These are phyloP conservation scores for Styphnolobium japonicum DNA, from an alignment of 306 rosid species.

Conservation along the genomic window DNA sequence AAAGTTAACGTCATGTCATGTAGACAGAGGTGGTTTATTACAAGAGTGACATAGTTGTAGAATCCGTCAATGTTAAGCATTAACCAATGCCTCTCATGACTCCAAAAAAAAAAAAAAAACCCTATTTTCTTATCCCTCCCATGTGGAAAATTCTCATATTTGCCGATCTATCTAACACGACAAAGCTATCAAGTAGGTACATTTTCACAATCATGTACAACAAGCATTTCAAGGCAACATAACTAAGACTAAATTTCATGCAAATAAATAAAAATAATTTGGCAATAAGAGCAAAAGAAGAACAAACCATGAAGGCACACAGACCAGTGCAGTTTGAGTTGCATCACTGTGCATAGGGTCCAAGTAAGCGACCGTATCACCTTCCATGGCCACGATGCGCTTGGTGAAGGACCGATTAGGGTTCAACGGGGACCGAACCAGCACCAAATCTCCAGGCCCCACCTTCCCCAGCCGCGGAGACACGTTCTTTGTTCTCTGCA, in stretches of 20 bases:
- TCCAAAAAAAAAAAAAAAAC: neutral
- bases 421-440: slow-evolving; percentile 68
- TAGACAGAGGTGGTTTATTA: no score
- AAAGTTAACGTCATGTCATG: no score
- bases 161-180: neutral
- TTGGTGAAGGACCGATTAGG: slow-evolving; percentile 61
- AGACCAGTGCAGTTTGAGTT: slow-evolving; percentile 52
- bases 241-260: no score
- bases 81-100: no score
- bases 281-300: neutral
- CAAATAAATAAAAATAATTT: neutral
- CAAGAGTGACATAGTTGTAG: no score
- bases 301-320: slow-evolving; percentile 8
- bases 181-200: slow-evolving; percentile 18
- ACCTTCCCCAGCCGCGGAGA: slow-evolving; percentile 62
- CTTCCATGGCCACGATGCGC: slow-evolving; percentile 71
- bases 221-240: no score
- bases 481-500: slow-evolving; percentile 32
- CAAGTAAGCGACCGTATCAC: slow-evolving; percentile 63
- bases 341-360: slow-evolving; percentile 41
- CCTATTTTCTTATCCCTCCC: neutral
- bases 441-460: slow-evolving; percentile 60
- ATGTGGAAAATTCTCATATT: slow-evolving; percentile 3
- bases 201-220: neutral
- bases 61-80: no score